phyloP scores from a whole-genome alignment of 805 yeast genomes.

The Candida stauntonica region DNA sequence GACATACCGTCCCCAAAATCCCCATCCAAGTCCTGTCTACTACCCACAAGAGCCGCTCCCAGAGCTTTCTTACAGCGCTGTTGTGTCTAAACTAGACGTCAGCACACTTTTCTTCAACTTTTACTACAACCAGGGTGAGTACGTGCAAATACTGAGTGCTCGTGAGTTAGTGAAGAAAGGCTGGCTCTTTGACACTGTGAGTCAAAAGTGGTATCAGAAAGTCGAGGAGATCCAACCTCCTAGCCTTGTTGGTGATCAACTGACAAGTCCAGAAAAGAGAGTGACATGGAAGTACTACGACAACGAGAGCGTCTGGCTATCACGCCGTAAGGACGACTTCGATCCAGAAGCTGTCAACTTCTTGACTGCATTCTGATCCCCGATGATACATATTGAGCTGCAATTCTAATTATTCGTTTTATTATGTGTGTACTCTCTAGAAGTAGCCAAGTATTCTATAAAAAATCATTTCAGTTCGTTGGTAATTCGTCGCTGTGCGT shows the following conservation, averaged over 20 bases:
- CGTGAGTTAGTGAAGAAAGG: constrained; percentile 73
- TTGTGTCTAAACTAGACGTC: constrained; percentile 68
- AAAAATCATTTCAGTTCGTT: too few species aligned
- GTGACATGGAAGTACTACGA: constrained; percentile 78
- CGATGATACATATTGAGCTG: too few species aligned
- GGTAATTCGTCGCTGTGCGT: background rate
- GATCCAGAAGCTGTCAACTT: constrained; percentile 30
- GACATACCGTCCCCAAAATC: constrained; percentile 62
- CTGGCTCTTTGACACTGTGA: constrained; percentile 74
- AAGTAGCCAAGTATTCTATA: too few species aligned
- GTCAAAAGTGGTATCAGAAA: constrained; percentile 77
- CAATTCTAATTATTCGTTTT: too few species aligned
- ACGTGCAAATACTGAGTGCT: constrained; percentile 73
- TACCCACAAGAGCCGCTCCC: constrained; percentile 79
- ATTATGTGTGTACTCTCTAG: too few species aligned
- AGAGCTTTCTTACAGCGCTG: constrained; percentile 48
- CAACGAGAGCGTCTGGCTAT: constrained; percentile 65
- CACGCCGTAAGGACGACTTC: constrained; percentile 56
- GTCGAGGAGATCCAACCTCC: constrained; percentile 40
- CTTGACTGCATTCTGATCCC: constrained; percentile 12
- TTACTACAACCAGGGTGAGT: constrained; percentile 72
- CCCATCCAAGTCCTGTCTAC: constrained; percentile 85
- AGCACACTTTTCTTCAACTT: constrained; percentile 91
- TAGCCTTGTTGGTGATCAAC: constrained; percentile 22
- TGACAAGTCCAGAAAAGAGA: constrained; percentile 38